phyloP scores from a whole-genome alignment of 768 basidiomycete species.

The Tylopilus balloui region DNA sequence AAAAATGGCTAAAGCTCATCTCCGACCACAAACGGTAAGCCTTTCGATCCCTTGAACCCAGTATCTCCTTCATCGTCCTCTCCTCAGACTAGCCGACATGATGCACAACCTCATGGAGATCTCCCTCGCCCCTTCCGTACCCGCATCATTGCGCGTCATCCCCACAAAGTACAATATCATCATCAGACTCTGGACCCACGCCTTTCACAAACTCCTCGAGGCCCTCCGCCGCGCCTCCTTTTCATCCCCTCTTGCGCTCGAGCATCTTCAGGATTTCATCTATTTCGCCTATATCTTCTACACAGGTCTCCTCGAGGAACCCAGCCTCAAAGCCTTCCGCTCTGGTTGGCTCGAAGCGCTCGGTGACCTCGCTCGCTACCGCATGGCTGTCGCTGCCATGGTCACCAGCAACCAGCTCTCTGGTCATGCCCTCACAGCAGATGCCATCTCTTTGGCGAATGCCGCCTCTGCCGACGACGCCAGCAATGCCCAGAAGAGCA shows the following conservation, averaged over 20 bases:
- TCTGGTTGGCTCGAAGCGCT: slow-evolving; percentile 93
- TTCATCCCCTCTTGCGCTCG: slow-evolving; percentile 60
- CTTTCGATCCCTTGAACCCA: slow-evolving; percentile 10
- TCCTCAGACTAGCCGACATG: slow-evolving; percentile 77
- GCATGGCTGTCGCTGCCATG: slow-evolving; percentile 93
- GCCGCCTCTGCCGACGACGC: slow-evolving; percentile 27
- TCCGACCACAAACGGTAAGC: slow-evolving; percentile 82
- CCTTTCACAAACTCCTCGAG: slow-evolving; percentile 87
- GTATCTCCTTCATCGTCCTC: slow-evolving; percentile 3
- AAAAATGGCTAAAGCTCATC: slow-evolving; percentile 71
- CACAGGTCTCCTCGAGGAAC: slow-evolving; percentile 83
- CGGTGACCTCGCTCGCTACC: slow-evolving; percentile 91
- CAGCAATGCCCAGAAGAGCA: slow-evolving; percentile 35
- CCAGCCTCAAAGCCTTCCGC: slow-evolving; percentile 61
- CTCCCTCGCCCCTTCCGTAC: slow-evolving; percentile 81
- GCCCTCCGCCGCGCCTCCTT: slow-evolving; percentile 83
- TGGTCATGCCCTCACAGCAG: slow-evolving; percentile 46
- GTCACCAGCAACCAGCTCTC: slow-evolving; percentile 47
- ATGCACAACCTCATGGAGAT: slow-evolving; percentile 86
- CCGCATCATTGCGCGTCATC: slow-evolving; percentile 83
- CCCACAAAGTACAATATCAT: slow-evolving; percentile 96
- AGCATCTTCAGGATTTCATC: slow-evolving; percentile 91
- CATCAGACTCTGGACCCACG: slow-evolving; percentile 86
- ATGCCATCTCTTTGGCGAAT: slow-evolving; percentile 49
- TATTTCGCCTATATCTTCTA: slow-evolving; percentile 96